Evolutionary conservation across 2,329 filamentous ascomycete genomes (phyloP).

Genomic region (Chrysoporthe austroafricana): DNA sequence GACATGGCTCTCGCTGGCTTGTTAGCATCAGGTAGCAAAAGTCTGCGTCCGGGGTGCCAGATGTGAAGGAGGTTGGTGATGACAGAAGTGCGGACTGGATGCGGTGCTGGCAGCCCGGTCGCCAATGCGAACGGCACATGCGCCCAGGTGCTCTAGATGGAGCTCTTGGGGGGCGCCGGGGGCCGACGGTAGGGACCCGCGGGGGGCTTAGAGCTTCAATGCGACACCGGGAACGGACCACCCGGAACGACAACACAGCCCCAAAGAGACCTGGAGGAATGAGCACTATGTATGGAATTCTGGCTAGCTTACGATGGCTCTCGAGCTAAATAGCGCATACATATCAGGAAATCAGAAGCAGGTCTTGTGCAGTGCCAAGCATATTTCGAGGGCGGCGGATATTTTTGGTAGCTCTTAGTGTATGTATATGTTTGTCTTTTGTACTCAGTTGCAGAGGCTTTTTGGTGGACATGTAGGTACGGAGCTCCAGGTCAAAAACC

Average conservation of each 20-base stretch:
- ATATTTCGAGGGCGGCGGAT: no score
- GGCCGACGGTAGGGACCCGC: neutral
- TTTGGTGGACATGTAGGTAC: neutral
- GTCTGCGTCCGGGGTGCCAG: neutral
- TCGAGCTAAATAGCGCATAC: no score
- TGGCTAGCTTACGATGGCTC: no score
- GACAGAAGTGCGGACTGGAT: neutral
- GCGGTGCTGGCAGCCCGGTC: neutral
- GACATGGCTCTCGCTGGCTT: neutral
- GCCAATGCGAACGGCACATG: slow-evolving; percentile 1
- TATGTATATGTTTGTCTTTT: neutral
- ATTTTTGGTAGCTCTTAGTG: neutral
- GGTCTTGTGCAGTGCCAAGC: no score
- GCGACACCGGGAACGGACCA: neutral
- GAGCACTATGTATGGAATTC: no score
- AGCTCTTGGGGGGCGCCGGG: neutral
- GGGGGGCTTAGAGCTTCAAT: neutral
- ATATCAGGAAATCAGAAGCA: no score
- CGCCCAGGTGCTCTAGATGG: neutral
- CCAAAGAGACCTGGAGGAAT: no score
- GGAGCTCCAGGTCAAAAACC: neutral
- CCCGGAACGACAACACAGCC: neutral
- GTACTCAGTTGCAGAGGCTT: neutral
- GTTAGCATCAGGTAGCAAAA: neutral
- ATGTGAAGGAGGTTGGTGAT: neutral